Base-by-base conservation (phyloP, 495 filamentous ascomycete genomes). In the Zalerion maritima region DNA sequence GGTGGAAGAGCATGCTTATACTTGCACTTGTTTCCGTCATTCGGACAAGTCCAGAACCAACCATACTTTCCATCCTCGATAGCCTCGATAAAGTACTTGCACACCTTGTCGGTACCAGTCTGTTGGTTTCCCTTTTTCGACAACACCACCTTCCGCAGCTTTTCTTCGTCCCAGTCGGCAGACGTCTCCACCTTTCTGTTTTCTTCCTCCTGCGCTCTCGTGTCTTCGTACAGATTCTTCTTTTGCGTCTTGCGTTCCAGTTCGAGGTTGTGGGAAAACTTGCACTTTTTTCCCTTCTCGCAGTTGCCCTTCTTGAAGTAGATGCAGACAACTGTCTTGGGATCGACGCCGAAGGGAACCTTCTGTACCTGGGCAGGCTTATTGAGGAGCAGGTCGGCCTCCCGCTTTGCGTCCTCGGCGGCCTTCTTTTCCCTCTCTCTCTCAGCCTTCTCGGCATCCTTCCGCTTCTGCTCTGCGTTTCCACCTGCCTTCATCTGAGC, bases 31-130 rank as follows among this genome's bases (percentile, higher is more conserved):
- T 99, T 76, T 29, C 82, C 91, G 35, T 82, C 86, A 53, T 96
- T 96, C 27, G 89, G 89, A 72, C 89, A 99, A 20, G 67, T 62
- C 89, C 89, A 99, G 58, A 96, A 94, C 89, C 89, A 99, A 38
- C 89, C 89, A 43, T 99, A 99, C 59, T 94, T 96, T 41, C 79
- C 77, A 41, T 96, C 89, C 58, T 99, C 89, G 30, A 99, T 86
- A 2, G 89, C 89, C 35, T 91, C 83, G 54, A 94, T 89, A 56
- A 99, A 99, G 64, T 62, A 92, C 58, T 96, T 99, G 78, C 89
- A 99, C 34, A 96, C 86, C 55, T 94, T 99, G 45, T 99, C 89
- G 35, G 89, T 99, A 5, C 83, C 84, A 23, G 87, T 93, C 43
- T 77, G 70, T 31, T 89, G 89, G 61, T 99, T 99, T 9, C 89